These are phyloP conservation scores for Saposhnikovia divaricata DNA, from an alignment of 129 eudicot genomes.

Conservation along the genomic window DNA sequence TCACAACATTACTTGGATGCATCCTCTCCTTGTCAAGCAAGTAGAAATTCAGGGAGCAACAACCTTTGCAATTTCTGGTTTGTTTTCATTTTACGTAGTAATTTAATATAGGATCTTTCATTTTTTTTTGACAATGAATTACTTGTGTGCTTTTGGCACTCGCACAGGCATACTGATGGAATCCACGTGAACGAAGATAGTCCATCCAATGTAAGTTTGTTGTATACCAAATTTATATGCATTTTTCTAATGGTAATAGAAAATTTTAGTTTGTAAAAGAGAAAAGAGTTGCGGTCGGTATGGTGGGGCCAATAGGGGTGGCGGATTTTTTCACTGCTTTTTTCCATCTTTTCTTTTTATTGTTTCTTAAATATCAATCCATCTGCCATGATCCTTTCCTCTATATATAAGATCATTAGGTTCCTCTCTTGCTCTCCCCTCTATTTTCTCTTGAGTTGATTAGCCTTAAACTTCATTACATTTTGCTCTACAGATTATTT, in stretches of 20 bases:
- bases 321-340: constrained; percentile 46
- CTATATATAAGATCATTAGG: constrained; percentile 10
- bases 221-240: no score
- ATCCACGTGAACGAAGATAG: no score
- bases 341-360: constrained; percentile 44
- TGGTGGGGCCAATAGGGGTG: constrained; percentile 18
- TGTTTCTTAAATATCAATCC: constrained; percentile 12
- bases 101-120: not conserved
- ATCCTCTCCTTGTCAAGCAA: constrained; percentile 50
- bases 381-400: constrained; percentile 24
- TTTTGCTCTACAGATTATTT: not conserved
- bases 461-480: not conserved
- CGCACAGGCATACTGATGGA: not conserved
- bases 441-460: not conserved
- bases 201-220: no score
- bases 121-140: not conserved
- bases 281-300: not conserved
- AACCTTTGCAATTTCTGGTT: constrained; percentile 83
- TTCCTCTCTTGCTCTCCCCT: constrained; percentile 20
- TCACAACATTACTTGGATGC: no score
- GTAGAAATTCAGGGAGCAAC: constrained; percentile 68
- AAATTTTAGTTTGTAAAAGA: no score
- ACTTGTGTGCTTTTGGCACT: not conserved
- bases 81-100: constrained; percentile 11
- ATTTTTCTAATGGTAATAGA: no score